Evolutionary conservation across 306 rosid species (phyloP), one percentile per base, ranked within the genome.

Genomic region (Hippophae rhamnoides): DNA sequence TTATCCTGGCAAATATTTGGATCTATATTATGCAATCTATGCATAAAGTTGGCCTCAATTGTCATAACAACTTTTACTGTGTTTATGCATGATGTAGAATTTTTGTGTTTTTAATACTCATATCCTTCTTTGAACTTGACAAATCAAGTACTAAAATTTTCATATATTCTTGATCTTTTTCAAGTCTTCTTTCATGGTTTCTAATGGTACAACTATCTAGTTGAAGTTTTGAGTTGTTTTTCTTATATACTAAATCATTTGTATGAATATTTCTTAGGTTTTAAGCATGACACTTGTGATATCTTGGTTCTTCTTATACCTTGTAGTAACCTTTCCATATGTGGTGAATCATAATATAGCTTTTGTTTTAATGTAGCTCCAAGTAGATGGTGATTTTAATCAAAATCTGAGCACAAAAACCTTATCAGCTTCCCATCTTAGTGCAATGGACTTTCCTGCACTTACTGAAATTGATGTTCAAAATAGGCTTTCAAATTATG

Each of bases 401-500:
- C 96, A 83, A 70, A 87, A 81, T 78, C 55, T 67, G 70, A 90
- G 71, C 73, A 61, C 90, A 56, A 87, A 87, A 90, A 75, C 84
- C 52, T 25, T 83, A 61, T 74, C 86, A 41, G 70, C 87, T 59
- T 89, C 97, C 49, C 81, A 87, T 83, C 84, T 90, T 48, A 83
- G 50, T 69, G 79, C 79, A 58, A 85, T 81, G 86, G 96, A 90
- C 66, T 90, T 90, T 60, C 97, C 96, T 49, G 89, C 85, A 13
- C 97, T 90, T 53, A 54, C 75, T 61, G 43, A 81, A 41, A 57
- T 89, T 47, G 82, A 80, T 69, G 79, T 77, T 63, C 94, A 68
- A 63, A 75, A 72, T 70, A 73, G 70, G 60, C 60, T 75, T 62
- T 71, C 82, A 52, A 84, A 84, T 18, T 18, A 18, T 18, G 18